These are phyloP conservation scores for Wickerhamiella galacta DNA, from an alignment of 805 yeast genomes.

Conservation along the genomic window DNA sequence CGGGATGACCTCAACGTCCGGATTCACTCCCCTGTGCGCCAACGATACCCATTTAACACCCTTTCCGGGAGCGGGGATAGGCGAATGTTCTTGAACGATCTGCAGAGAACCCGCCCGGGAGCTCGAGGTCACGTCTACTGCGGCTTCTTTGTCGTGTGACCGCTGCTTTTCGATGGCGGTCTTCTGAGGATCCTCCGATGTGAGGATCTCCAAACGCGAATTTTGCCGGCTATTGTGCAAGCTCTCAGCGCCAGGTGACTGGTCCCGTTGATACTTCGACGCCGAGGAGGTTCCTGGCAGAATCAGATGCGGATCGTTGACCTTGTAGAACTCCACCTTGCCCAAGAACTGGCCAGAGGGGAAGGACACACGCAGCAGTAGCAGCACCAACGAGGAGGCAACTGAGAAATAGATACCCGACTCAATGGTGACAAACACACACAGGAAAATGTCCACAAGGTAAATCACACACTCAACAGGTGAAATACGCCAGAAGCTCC, in stretches of 20 bases:
- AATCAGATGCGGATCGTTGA: conserved; percentile 37
- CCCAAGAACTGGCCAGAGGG: conserved; percentile 79
- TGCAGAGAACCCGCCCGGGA: too few relatives aligned
- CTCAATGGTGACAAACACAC: conserved; percentile 69
- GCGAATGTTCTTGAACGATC: conserved; percentile 6
- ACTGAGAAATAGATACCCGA: conserved; percentile 83
- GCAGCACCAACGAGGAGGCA: conserved; percentile 60
- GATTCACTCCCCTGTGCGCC: conserved; percentile 33
- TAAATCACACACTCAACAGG: conserved; percentile 67
- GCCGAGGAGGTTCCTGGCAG: too few relatives aligned
- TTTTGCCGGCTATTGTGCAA: too few relatives aligned
- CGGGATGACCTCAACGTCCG: conserved; percentile 39
- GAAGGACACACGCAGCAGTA: conserved; percentile 58
- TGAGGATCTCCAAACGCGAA: too few relatives aligned
- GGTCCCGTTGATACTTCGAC: too few relatives aligned
- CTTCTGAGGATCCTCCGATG: too few relatives aligned
- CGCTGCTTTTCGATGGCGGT: too few relatives aligned
- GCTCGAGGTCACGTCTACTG: too few relatives aligned
- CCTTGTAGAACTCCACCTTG: conserved; percentile 51
- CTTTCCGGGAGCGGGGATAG: conserved; percentile 1
- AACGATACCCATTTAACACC: conserved; percentile 22
- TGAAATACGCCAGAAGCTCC: conserved; percentile 48
- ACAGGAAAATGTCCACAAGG: conserved; percentile 51
- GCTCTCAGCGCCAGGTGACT: too few relatives aligned
- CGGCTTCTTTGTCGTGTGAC: too few relatives aligned